Percentiles rank a stretch among this genome's conserved stretches.
Conservation (phyloP, 495 filamentous ascomycete species). For the Neohortaea acidophila region DNA sequence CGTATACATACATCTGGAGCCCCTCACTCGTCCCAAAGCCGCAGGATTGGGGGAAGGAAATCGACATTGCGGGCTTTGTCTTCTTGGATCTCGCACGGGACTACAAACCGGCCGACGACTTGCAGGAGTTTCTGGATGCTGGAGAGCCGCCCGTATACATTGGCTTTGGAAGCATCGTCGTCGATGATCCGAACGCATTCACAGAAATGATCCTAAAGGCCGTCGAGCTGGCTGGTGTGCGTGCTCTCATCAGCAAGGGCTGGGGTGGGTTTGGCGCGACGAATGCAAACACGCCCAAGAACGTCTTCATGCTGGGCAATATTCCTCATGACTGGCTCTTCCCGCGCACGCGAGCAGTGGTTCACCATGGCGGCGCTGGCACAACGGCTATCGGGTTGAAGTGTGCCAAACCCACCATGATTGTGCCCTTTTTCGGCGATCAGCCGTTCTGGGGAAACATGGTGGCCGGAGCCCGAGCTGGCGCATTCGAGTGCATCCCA, state of each 20-base stretch:
- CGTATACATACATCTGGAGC: conserved; percentile 28
- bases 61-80: conserved; percentile 28
- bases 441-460: conserved; percentile 76
- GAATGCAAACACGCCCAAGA: conserved; percentile 19
- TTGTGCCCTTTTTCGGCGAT: conserved; percentile 30
- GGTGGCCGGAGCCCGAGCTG: conserved; percentile 49
- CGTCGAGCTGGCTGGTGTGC: conserved; percentile 23
- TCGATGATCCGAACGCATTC: conserved; percentile 27
- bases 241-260: conserved; percentile 28
- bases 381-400: conserved; percentile 28
- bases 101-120: conserved; percentile 24
- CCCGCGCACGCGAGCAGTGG: conserved; percentile 23
- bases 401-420: conserved; percentile 27
- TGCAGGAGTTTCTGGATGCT: conserved; percentile 25
- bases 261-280: conserved; percentile 26
- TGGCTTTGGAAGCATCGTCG: conserved; percentile 29
- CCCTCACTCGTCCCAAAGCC: conserved; percentile 28
- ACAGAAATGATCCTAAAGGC: conserved; percentile 28
- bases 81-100: conserved; percentile 26
- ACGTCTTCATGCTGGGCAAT: conserved; percentile 28
- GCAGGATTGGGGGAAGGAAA: conserved; percentile 28
- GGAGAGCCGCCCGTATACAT: conserved; percentile 27
- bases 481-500: conserved; percentile 49
- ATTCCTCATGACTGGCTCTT: conserved; percentile 31
- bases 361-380: conserved; percentile 29